A percentile compares a stretch with the other conserved stretches of the same genome.
These are phyloP conservation scores for Aspergillus cristatus DNA, from an alignment of 495 filamentous ascomycete genomes.

Conservation along the genomic window DNA sequence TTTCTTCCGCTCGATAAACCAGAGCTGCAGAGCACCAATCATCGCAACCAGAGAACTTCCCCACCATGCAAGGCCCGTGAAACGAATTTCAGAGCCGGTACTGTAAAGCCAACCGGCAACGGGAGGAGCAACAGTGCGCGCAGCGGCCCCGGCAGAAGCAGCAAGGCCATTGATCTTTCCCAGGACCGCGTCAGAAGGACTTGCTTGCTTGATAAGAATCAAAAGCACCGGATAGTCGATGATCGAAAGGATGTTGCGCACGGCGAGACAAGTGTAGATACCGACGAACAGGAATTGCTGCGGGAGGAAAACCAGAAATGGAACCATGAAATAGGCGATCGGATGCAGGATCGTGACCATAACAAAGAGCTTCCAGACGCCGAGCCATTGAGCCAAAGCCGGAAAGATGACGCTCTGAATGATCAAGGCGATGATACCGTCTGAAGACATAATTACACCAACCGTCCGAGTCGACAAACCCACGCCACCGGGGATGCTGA, in stretches of 20 bases:
- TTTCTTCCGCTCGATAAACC: constrained; percentile 48
- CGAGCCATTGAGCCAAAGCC: constrained; percentile 57
- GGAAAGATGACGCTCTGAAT: constrained; percentile 74
- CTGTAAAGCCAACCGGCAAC: constrained; percentile 69
- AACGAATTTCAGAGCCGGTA: constrained; percentile 52
- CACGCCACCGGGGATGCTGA: constrained; percentile 63
- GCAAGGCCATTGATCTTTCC: constrained; percentile 77
- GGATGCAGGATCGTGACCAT: constrained; percentile 68
- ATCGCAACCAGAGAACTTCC: constrained; percentile 61
- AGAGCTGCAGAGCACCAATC: constrained; percentile 59
- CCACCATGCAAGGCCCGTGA: constrained; percentile 74
- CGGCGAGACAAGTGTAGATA: constrained; percentile 62
- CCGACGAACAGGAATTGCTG: constrained; percentile 46
- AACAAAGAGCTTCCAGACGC: constrained; percentile 64
- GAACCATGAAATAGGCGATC: constrained; percentile 65
- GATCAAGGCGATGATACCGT: constrained; percentile 70
- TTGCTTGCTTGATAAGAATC: constrained; percentile 78
- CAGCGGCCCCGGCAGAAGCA: constrained; percentile 67
- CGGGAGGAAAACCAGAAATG: constrained; percentile 56
- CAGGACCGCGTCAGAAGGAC: constrained; percentile 53
- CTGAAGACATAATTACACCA: constrained; percentile 69
- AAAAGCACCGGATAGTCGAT: constrained; percentile 69
- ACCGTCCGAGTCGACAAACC: constrained; percentile 64
- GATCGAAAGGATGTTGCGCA: constrained; percentile 70
- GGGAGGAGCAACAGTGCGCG: constrained; percentile 67